These are phyloP conservation scores for Carallia brachiata DNA, from an alignment of 345 rosid species.

Conservation along the genomic window DNA sequence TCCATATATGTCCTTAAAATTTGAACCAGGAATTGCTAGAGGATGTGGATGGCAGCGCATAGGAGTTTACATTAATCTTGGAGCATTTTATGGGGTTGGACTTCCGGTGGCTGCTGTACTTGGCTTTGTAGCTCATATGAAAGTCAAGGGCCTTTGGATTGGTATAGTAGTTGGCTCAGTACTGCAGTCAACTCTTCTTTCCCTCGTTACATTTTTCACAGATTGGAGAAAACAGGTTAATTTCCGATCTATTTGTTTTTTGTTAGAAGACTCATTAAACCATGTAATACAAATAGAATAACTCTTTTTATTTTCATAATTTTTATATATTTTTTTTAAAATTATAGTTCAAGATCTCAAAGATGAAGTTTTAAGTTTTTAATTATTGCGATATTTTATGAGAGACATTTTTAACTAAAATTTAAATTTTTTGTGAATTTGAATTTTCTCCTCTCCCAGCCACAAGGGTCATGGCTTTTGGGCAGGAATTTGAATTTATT, in stretches of 20 bases:
- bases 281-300: no score
- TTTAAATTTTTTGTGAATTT: no score
- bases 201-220: not conserved
- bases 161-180: constrained; percentile 17
- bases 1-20: not conserved
- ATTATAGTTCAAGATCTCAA: no score
- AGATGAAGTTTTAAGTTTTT: no score
- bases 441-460: no score
- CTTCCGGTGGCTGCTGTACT: constrained; percentile 11
- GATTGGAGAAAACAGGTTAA: constrained; percentile 23
- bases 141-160: constrained; percentile 26
- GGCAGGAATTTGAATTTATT: no score
- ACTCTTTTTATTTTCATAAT: no score
- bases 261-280: not conserved
- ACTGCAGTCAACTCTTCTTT: constrained; percentile 12
- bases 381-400: no score
- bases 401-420: no score
- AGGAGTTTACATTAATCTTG: constrained; percentile 22
- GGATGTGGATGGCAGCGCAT: constrained; percentile 28
- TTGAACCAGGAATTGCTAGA: constrained; percentile 12
- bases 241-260: not conserved
- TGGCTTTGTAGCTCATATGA: constrained; percentile 13
- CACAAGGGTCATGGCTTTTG: no score
- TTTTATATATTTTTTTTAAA: no score
- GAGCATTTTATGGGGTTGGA: constrained; percentile 21